A percentile compares a stretch with the other conserved stretches of the same genome.
Conservation (phyloP, 1,139 yeast species). For the Yamadazyma diddensiae region DNA sequence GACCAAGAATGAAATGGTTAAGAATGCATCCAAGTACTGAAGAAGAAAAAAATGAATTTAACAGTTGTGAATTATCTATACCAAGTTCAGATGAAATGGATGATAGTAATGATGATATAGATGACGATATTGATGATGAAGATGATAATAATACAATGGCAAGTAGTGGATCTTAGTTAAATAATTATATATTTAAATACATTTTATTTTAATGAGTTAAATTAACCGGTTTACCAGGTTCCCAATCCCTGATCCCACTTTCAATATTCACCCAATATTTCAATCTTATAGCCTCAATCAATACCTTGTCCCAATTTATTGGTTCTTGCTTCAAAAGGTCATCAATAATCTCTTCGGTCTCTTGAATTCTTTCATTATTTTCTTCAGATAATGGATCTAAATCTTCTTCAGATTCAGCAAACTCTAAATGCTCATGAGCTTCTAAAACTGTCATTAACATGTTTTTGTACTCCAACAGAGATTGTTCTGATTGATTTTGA, state of each 20-base stretch:
- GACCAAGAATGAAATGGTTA: slow-evolving; percentile 95
- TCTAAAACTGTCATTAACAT: slow-evolving; percentile 74
- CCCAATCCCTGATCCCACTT: slow-evolving; percentile 75
- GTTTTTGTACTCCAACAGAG: slow-evolving; percentile 47
- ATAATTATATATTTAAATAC: slow-evolving; percentile 2
- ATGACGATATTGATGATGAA: slow-evolving; percentile 24
- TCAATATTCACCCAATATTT: slow-evolving; percentile 85
- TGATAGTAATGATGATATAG: slow-evolving; percentile 23
- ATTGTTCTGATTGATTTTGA: slow-evolving; percentile 29
- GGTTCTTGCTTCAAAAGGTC: slow-evolving; percentile 31
- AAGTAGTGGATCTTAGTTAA: slow-evolving; percentile 25
- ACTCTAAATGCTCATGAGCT: slow-evolving; percentile 72
- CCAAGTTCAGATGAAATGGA: slow-evolving; percentile 40
- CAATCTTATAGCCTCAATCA: slow-evolving; percentile 64
- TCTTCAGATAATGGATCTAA: slow-evolving; percentile 50
- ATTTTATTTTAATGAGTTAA: slow-evolving; percentile 62
- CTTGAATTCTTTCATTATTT: slow-evolving; percentile 51
- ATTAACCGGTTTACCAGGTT: slow-evolving; percentile 63
- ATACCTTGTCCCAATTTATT: slow-evolving; percentile 53
- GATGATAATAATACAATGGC: slow-evolving; percentile 46
- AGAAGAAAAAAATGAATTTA: slow-evolving; percentile 57
- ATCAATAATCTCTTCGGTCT: slow-evolving; percentile 33
- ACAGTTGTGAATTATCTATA: slow-evolving; percentile 58
- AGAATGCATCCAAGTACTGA: slow-evolving; percentile 66
- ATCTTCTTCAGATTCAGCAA: slow-evolving; percentile 57